phyloP scores from a whole-genome alignment of 371 early-diverging fungal species.

The Mucor piriformis region DNA sequence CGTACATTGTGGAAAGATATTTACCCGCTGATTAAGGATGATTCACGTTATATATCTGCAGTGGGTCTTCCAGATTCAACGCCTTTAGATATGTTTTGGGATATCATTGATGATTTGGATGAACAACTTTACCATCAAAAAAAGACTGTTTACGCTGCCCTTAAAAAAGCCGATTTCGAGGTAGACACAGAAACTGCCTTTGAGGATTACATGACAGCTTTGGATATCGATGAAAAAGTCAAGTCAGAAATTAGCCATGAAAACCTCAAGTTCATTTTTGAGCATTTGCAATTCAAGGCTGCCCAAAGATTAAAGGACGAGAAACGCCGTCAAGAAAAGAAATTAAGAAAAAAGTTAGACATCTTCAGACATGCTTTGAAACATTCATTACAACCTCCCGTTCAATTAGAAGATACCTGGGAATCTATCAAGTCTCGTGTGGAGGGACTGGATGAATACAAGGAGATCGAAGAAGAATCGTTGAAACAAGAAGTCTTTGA shows the following conservation, averaged over 20 bases:
- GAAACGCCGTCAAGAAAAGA: conserved; percentile 69
- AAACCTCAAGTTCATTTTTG: conserved; percentile 30
- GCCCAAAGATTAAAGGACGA: conserved; percentile 71
- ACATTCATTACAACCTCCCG: conserved; percentile 55
- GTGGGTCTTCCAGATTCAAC: conserved; percentile 85
- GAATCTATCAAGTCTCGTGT: conserved; percentile 64
- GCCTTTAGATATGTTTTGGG: conserved; percentile 93
- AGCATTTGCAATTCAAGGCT: conserved; percentile 59
- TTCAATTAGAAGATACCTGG: conserved; percentile 69
- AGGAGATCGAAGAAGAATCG: conserved; percentile 66
- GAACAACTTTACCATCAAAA: conserved; percentile 74
- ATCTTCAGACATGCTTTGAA: conserved; percentile 75
- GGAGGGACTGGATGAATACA: conserved; percentile 60
- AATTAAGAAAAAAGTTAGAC: conserved; percentile 72
- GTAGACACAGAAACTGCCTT: conserved; percentile 57
- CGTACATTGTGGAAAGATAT: conserved; percentile 85
- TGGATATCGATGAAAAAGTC: conserved; percentile 7
- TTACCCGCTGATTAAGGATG: conserved; percentile 73
- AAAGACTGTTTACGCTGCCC: conserved; percentile 63
- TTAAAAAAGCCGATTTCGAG: conserved; percentile 54
- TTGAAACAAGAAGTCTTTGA: conserved; percentile 77
- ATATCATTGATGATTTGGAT: conserved; percentile 79
- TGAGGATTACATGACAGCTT: conserved; percentile 36
- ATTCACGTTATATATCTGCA: conserved; percentile 70
- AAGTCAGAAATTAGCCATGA: conserved; percentile 19